Evolutionary conservation across 2,329 filamentous ascomycete genomes (phyloP), one percentile per base, ranked within the genome.

Genomic region (Aspergillus hiratsukae): DNA sequence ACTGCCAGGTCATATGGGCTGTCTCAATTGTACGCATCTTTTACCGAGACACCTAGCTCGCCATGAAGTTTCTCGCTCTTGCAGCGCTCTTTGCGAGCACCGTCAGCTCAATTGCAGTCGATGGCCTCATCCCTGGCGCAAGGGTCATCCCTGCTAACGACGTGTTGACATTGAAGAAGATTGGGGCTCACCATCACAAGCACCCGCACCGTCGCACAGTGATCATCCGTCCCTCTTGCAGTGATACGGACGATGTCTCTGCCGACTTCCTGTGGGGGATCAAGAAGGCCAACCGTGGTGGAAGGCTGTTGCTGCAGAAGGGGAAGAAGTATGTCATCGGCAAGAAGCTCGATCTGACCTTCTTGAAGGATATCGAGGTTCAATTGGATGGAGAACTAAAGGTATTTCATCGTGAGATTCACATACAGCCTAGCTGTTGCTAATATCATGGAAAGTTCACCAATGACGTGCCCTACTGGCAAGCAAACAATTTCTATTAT

Each of bases 161-260:
- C 28, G 58, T 45, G 25, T 41, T 55, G 1, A 58, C 43, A 4
- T 29, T 71, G 48, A 53, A 55, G 37, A 57, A 56, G n/a, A 48
- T 67, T 52, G 67, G 68, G 5, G 68, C 65, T 8, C 59, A 64
- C 41, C 57, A 62, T 28, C 54, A 59, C 19, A 68, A 67, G 29
- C 61, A 69, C 25, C 62, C 58, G 3, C 60, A 78, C 51, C 74
- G 78, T 40, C 75, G 72, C 35, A 77, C 76, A 21, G 72, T 84
- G 57, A 80, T 75, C 2, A 83, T 85, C 52, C 76, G 82, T 6
- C 63, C 80, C 1, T 86, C 82, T 0, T 71, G 68, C 53, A 76
- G 81, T 52, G 81, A 83, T 41, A 76, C 71, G 0, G 83, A 86
- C 54, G 83, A 86, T 64, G 72, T 85, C 46, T 80, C 83, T 1